Percentiles rank a stretch among this genome's conserved stretches.
phyloP scores from a whole-genome alignment of 2,329 filamentous ascomycete genomes.

The Lasiodiplodia sp. region DNA sequence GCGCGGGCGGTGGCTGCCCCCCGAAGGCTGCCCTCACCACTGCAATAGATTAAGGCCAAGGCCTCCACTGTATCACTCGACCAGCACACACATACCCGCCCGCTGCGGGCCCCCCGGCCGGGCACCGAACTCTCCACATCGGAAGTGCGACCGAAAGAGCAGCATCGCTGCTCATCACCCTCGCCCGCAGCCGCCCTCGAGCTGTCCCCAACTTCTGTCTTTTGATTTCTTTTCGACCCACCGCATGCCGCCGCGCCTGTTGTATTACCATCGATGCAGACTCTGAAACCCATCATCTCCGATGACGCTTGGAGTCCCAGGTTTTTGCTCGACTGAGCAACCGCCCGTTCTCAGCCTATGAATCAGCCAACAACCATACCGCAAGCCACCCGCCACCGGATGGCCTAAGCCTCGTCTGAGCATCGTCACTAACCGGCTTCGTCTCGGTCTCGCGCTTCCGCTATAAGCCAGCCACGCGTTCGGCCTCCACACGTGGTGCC shows the following conservation, averaged over 20 bases:
- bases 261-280: constrained; percentile 23
- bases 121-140: neutral
- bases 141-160: neutral
- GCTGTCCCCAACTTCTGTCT: neutral
- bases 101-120: neutral
- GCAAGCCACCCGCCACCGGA: neutral
- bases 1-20: constrained; percentile 28
- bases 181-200: neutral
- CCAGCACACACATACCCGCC: constrained; percentile 23
- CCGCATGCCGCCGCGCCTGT: constrained; percentile 25
- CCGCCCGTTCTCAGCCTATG: constrained; percentile 2
- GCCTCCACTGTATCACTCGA: constrained; percentile 35
- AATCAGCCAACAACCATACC: neutral
- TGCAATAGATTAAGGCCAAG: constrained; percentile 39
- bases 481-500: neutral
- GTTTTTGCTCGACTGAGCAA: constrained; percentile 3
- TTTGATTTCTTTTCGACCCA: constrained; percentile 24
- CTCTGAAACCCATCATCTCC: constrained; percentile 29
- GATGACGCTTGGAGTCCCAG: constrained; percentile 17
- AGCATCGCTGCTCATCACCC: neutral
- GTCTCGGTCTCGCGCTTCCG: constrained; percentile 25
- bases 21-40: constrained; percentile 31
- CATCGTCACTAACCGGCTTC: constrained; percentile 23
- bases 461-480: neutral
- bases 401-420: neutral